Conservation (phyloP, 2,329 filamentous ascomycete genomes). For the Fusarium pininemorale region DNA sequence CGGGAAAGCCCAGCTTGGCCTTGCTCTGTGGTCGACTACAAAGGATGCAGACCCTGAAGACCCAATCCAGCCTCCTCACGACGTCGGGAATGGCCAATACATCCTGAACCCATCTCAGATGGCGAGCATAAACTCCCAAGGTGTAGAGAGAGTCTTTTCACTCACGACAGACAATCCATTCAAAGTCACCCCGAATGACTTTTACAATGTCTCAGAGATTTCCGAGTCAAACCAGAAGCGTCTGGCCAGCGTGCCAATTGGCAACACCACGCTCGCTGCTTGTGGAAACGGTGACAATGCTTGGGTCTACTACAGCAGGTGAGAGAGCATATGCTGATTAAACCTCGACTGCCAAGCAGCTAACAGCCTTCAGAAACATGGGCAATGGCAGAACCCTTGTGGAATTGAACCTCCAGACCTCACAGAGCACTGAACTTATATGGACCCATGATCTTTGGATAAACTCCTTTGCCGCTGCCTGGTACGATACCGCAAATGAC, state of each 20-base stretch:
- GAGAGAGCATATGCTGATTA: no score
- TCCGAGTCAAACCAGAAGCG: background rate
- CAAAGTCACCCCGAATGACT: background rate
- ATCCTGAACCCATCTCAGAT: background rate
- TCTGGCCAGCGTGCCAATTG: rapidly evolving
- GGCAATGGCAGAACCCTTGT: background rate
- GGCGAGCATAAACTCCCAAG: background rate
- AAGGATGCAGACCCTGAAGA: background rate
- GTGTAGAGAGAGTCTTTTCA: background rate
- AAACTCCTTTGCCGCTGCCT: background rate
- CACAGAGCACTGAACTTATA: background rate
- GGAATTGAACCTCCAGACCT: background rate
- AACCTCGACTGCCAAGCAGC: no score
- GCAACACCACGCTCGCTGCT: background rate
- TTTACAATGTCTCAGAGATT: background rate
- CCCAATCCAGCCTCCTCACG: background rate
- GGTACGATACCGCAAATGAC: rapidly evolving
- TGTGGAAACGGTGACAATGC: background rate
- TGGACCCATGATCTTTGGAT: background rate
- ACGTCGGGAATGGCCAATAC: background rate
- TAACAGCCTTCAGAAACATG: background rate
- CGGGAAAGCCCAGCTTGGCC: background rate
- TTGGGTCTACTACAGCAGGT: background rate
- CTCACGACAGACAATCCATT: background rate
- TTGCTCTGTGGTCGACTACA: background rate